Conservation (phyloP, 2,329 filamentous ascomycete species). For the Chaetothyriales sp. region DNA sequence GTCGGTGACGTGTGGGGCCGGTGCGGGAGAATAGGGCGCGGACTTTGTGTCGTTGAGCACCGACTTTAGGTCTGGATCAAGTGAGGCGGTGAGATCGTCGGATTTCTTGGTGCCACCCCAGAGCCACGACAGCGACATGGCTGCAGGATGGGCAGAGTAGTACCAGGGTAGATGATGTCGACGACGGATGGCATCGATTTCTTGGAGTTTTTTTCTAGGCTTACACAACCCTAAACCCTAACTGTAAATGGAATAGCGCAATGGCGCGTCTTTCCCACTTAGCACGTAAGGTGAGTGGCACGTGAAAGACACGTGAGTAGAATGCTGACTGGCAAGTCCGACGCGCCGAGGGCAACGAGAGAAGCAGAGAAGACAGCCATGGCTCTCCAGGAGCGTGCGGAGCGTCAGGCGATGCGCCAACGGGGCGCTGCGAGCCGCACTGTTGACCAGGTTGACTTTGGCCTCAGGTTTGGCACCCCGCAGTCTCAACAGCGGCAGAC, state of each 20-base stretch:
- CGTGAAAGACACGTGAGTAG: not conserved
- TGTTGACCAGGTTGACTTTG: slow-evolving; percentile 10
- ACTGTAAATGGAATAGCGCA: not conserved
- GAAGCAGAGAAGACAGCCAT: not conserved
- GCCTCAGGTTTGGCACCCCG: slow-evolving; percentile 9
- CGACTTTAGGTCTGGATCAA: slow-evolving; percentile 70
- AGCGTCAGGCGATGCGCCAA: slow-evolving; percentile 42
- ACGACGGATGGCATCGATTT: too few relatives aligned
- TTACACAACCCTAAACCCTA: not conserved
- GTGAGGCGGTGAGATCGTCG: slow-evolving; percentile 54
- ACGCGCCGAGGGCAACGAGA: not conserved
- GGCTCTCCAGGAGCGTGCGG: slow-evolving; percentile 31
- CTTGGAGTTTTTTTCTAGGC: not conserved
- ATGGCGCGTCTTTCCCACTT: not conserved
- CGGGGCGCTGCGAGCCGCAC: slow-evolving; percentile 33
- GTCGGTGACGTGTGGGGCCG: slow-evolving; percentile 7
- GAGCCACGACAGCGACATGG: slow-evolving; percentile 44
- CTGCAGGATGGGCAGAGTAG: too few relatives aligned
- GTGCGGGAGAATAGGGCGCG: slow-evolving; percentile 43
- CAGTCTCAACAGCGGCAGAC: not conserved
- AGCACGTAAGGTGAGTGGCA: not conserved
- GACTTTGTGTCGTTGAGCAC: slow-evolving; percentile 74
- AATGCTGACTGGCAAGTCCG: too few relatives aligned
- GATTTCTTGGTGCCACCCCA: slow-evolving; percentile 36
- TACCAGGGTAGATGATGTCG: too few relatives aligned